These are phyloP conservation scores for Rugosomyces carneus DNA, from an alignment of 1,284 basidiomycete species.

Conservation along the genomic window DNA sequence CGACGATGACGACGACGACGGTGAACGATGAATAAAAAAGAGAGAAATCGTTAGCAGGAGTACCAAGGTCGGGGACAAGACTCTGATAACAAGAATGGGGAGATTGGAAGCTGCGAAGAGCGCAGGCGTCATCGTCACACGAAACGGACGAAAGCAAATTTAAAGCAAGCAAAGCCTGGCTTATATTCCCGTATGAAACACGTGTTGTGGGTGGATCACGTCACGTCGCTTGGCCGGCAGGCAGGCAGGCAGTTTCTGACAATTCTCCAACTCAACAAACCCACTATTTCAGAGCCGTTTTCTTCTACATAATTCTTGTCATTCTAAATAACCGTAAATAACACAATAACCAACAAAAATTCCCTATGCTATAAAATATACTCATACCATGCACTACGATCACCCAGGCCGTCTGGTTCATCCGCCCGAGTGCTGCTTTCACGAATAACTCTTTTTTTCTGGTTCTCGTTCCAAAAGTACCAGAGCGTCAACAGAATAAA, in stretches of 20 bases:
- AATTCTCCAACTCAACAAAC: too few species aligned
- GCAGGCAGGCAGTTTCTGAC: conserved; percentile 8
- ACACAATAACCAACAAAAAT: background rate
- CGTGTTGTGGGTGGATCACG: conserved; percentile 16
- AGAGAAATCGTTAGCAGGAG: conserved; percentile 56
- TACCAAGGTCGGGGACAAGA: conserved; percentile 59
- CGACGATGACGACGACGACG: conserved; percentile 31
- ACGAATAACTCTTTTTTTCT: conserved; percentile 10
- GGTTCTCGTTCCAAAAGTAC: conserved; percentile 12
- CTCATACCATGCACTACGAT: conserved; percentile 13
- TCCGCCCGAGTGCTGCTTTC: conserved; percentile 4
- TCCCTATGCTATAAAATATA: conserved; percentile 9
- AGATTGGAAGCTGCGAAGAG: conserved; percentile 26
- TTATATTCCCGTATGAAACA: conserved; percentile 19
- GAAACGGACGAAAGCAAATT: conserved; percentile 13
- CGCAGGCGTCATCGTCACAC: conserved; percentile 23
- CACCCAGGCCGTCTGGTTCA: conserved; percentile 11
- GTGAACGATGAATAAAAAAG: conserved; percentile 40
- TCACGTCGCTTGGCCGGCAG: conserved; percentile 17
- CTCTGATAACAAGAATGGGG: conserved; percentile 50
- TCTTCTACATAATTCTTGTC: background rate
- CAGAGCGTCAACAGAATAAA: conserved; percentile 4
- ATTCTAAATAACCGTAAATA: background rate
- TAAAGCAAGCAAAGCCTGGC: conserved; percentile 11
- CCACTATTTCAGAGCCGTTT: background rate